Evolutionary conservation across 176 grass and related monocot species (phyloP), one percentile per base, ranked within the genome.

Genomic region (Chrysopogon serrulatus): DNA sequence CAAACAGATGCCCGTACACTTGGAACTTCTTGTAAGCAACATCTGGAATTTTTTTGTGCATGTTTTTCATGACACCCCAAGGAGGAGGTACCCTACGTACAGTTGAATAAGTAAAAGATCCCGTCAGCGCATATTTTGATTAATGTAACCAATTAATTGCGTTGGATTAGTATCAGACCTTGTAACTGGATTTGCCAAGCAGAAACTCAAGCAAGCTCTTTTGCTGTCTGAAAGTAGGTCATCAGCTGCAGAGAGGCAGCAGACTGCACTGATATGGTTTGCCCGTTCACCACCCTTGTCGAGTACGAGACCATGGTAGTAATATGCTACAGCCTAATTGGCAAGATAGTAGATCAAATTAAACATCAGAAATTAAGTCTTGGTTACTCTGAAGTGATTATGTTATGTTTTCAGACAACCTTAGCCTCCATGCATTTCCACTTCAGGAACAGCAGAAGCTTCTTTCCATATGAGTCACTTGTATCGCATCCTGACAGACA

Each of bases 401-500:
- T 69, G 26, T 14, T 37, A 65, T 79, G 6, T 42, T 42, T 86
- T 80, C 4, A 32, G 73, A 60, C 5, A 78, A 98, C 96, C 96
- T 98, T 98, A 64, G 96, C 96, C 27, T 98, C 96, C 53, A 98
- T 92, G 69, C 87, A 96, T 47, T 98, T 98, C 96, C 96, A 98
- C 49, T 94, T 98, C 10, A 96, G 94, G 72, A 95, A 96, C 19
- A 92, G 70, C 28, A 98, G 83, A 67, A 98, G 93, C 78, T 98
- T 98, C 76, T 90, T 98, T 54, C 87, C 96, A 28, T 84, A 98
- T 34, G 87, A 85, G 64, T 98, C 93, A 27, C 85, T 92, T 9
- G 83, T 90, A 84, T 98, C 89, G 45, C 93, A 98, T 87, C 93
- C 89, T 4, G 87, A 90, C 64, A 98, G 79, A 57, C 86, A 89